phyloP scores from a whole-genome alignment of 306 rosid genomes.

The Corylus americana region DNA sequence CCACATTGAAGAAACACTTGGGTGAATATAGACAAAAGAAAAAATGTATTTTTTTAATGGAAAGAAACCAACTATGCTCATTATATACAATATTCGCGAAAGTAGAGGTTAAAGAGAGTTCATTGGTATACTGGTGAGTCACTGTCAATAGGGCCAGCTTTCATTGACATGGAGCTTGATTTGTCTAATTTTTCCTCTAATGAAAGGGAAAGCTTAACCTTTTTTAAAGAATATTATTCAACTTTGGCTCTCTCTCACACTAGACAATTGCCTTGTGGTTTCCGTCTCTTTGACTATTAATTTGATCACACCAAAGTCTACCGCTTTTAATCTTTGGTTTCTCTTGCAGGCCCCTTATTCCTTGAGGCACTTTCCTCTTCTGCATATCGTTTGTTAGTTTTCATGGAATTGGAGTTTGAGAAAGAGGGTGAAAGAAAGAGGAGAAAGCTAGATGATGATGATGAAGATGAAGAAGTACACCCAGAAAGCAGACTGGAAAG shows the following conservation, averaged over 20 bases:
- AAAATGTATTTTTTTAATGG: not conserved
- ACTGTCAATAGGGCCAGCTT: not conserved
- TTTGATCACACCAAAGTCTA: slow-evolving; percentile 8
- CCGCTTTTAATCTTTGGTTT: not conserved
- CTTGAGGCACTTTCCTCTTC: not conserved
- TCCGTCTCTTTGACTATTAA: slow-evolving; percentile 30
- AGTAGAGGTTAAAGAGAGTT: not conserved
- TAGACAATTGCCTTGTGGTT: slow-evolving; percentile 28
- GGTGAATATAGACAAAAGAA: not conserved
- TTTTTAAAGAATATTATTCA: slow-evolving; percentile 19
- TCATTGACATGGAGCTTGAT: not conserved
- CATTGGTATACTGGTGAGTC: slow-evolving; percentile 1
- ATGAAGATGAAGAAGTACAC: not conserved
- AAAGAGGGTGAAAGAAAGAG: slow-evolving; percentile 17
- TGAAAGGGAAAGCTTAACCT: not conserved
- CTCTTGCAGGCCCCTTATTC: not conserved
- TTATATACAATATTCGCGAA: not conserved
- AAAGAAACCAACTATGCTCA: not conserved
- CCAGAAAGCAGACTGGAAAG: slow-evolving; percentile 14
- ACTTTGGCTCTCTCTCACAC: slow-evolving; percentile 30
- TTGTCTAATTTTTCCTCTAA: not conserved
- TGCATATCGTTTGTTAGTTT: not conserved
- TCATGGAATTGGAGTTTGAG: slow-evolving; percentile 27
- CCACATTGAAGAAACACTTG: not conserved
- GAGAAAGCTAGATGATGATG: slow-evolving; percentile 16